Base-by-base conservation (phyloP, 2,329 filamentous ascomycete species). In the Capronia americana region DNA sequence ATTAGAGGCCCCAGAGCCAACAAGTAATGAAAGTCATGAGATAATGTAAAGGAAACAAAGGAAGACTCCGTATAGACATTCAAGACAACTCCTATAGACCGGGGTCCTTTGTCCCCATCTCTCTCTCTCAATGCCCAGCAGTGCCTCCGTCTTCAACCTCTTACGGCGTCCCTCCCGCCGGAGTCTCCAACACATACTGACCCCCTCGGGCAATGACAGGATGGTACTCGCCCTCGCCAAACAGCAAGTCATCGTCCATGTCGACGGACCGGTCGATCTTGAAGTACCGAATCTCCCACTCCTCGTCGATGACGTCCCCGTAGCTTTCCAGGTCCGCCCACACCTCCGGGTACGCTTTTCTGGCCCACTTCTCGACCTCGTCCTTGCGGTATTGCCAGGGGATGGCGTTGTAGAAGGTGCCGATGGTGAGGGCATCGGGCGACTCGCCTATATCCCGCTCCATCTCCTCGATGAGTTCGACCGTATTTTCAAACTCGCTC, bases 351-450 rank as follows among this genome's bases (percentile, higher is more conserved):
- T 92, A 92, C 51, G 85, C 83, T 57, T 85, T 78, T 71, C 85
- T 85, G 1, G 90, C 90, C 92, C 92, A 97, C 17, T 84, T 80
- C 75, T 93, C 88, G 64, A 96, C 89, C 44, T 87, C 81, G 4
- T 84, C 81, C 76, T 95, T 92, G 73, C 87, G 84, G 60, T 85
- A 83, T 66, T 85, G 84, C 65, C 85, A 87, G 2, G 87, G 88
- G 2, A 92, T 84, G 10, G 87, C 89, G 72, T 94, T 95, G 77
- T 92, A 92, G 65, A 92, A 83, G 28, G 89, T 86, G 17, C 89
- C 92, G 56, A 97, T 81, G 32, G 91, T 90, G 74, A 87, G 85
- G 32, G 83, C 79, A 75, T 90, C 88, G n/a, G 91, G 90, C 68
- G 83, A 83, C 64, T 87, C 82, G 11, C 90, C 91, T 63, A 89